phyloP scores from a whole-genome alignment of 805 yeast species.

The Saturnispora saitoi region DNA sequence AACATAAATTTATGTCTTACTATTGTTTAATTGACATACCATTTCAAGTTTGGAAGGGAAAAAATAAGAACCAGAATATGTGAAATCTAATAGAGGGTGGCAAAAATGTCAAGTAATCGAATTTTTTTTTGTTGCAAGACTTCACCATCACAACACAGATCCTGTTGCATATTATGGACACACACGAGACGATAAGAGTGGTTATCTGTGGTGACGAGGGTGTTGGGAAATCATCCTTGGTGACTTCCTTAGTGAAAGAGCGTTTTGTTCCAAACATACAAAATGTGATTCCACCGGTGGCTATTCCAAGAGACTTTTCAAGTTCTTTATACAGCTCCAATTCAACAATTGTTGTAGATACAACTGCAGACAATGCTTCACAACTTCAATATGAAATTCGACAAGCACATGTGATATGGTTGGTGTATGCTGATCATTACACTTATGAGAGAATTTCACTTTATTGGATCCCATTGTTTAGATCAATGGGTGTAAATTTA shows the following conservation, averaged over 20 bases:
- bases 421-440: constrained; percentile 90
- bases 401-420: constrained; percentile 84
- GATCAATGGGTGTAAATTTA: constrained; percentile 87
- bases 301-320: constrained; percentile 67
- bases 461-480: constrained; percentile 89
- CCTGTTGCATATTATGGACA: not conserved
- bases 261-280: constrained; percentile 70
- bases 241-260: constrained; percentile 76
- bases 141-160: not conserved
- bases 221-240: constrained; percentile 75
- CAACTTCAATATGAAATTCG: constrained; percentile 65
- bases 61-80: not conserved
- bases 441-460: constrained; percentile 87
- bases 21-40: not conserved
- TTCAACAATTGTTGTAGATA: constrained; percentile 71
- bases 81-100: not conserved
- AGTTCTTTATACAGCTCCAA: constrained; percentile 51
- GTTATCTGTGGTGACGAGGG: constrained; percentile 94
- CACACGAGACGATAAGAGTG: constrained; percentile 53
- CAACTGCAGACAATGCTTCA: constrained; percentile 56
- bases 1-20: not conserved
- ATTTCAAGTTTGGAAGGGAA: not conserved
- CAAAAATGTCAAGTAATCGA: not conserved
- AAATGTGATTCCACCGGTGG: constrained; percentile 72
- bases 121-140: not conserved